phyloP scores from a whole-genome alignment of 2,329 filamentous ascomycete species.

The Trichoderma sp. region DNA sequence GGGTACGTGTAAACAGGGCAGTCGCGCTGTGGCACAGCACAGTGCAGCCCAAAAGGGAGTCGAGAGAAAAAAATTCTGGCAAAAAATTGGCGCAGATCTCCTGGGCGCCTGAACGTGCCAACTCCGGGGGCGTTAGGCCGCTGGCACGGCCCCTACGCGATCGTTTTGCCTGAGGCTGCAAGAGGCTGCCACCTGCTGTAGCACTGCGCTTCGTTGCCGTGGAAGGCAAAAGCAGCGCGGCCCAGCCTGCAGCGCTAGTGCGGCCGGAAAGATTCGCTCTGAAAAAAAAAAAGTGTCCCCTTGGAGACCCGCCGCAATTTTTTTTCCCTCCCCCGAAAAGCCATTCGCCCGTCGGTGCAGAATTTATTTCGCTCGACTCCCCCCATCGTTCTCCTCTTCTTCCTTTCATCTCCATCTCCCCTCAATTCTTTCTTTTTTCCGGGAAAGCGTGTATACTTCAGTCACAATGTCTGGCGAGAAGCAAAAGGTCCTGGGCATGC shows the following conservation, averaged over 20 bases:
- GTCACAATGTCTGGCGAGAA: slow-evolving; percentile 59
- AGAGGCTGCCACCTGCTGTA: slow-evolving; percentile 36
- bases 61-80: background rate
- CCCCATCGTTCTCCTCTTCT: slow-evolving; percentile 46
- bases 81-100: slow-evolving; percentile 14
- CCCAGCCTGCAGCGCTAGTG: slow-evolving; percentile 33
- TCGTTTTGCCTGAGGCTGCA: slow-evolving; percentile 39
- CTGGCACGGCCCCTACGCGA: slow-evolving; percentile 9
- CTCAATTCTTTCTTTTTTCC: slow-evolving; percentile 59
- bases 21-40: slow-evolving; percentile 9
- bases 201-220: slow-evolving; percentile 34
- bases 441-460: slow-evolving; percentile 43
- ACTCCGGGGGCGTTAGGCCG: background rate
- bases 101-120: slow-evolving; percentile 12
- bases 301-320: slow-evolving; percentile 52
- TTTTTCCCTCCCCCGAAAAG: slow-evolving; percentile 49
- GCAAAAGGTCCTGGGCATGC: slow-evolving; percentile 66
- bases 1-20: slow-evolving; percentile 24
- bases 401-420: slow-evolving; percentile 58
- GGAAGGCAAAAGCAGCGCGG: slow-evolving; percentile 29
- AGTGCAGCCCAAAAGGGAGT: slow-evolving; percentile 10
- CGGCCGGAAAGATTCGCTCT: slow-evolving; percentile 40
- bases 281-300: slow-evolving; percentile 52
- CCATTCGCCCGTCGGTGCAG: slow-evolving; percentile 48
- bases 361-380: slow-evolving; percentile 48